Conservation (phyloP, 1,139 yeast genomes). For the Candida dubliniensis region DNA sequence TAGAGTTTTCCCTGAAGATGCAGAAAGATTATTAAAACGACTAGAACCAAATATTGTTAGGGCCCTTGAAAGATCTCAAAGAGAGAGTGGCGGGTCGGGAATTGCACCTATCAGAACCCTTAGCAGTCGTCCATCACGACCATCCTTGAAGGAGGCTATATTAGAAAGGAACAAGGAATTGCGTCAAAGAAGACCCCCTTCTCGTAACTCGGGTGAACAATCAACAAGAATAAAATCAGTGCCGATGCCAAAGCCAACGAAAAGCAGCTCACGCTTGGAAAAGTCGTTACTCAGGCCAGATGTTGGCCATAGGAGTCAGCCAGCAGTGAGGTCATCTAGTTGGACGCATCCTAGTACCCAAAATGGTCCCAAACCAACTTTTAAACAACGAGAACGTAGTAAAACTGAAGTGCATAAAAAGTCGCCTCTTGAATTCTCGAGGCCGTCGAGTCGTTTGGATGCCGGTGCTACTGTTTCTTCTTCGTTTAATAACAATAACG, state of each 20-base stretch:
- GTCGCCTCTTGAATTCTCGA: slow-evolving; percentile 5
- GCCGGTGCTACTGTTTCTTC: background rate
- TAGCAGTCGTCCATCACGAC: slow-evolving; percentile 17
- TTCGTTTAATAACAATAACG: slow-evolving; percentile 25
- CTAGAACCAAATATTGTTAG: slow-evolving; percentile 39
- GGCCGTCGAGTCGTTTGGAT: background rate
- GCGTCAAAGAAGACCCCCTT: slow-evolving; percentile 25
- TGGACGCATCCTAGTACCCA: slow-evolving; percentile 10
- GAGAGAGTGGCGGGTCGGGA: slow-evolving; percentile 28
- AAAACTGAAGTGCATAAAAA: slow-evolving; percentile 9
- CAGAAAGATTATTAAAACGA: slow-evolving; percentile 52
- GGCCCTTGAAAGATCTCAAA: slow-evolving; percentile 45
- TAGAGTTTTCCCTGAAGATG: slow-evolving; percentile 46
- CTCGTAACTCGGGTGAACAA: slow-evolving; percentile 16
- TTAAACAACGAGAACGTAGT: slow-evolving; percentile 9
- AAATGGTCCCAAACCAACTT: background rate
- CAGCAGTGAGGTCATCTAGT: slow-evolving; percentile 10
- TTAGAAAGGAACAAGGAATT: slow-evolving; percentile 36
- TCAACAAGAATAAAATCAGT: background rate
- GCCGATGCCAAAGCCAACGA: slow-evolving; percentile 9
- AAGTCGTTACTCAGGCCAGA: slow-evolving; percentile 2
- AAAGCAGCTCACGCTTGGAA: slow-evolving; percentile 4
- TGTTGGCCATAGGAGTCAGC: background rate
- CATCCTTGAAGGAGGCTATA: slow-evolving; percentile 36
- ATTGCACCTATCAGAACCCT: slow-evolving; percentile 8